These are phyloP conservation scores for Leccinum ochraceum DNA, from an alignment of 768 basidiomycete genomes.

Conservation along the genomic window DNA sequence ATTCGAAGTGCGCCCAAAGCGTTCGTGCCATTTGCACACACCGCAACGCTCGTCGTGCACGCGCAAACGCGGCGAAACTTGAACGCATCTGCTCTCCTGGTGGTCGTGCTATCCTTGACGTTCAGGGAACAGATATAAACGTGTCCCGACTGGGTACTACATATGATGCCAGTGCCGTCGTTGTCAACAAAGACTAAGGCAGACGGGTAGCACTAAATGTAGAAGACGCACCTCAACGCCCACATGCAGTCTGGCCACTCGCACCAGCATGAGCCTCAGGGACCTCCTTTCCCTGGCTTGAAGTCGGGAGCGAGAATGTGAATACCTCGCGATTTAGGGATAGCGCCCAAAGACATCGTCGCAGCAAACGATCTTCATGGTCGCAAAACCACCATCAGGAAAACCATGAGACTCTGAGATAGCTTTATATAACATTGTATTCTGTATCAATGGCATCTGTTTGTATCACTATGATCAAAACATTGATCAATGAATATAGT, in stretches of 20 bases:
- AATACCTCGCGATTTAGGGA: constrained; percentile 89
- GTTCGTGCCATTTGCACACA: constrained; percentile 84
- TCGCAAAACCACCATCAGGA: constrained; percentile 51
- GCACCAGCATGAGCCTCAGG: constrained; percentile 10
- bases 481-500: too few relatives aligned
- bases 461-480: too few relatives aligned
- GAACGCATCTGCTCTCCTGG: constrained; percentile 46
- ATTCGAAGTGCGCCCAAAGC: constrained; percentile 84
- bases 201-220: neutral
- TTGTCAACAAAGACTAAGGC: constrained; percentile 1
- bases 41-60: constrained; percentile 81
- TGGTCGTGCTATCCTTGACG: constrained; percentile 26
- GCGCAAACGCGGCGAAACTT: constrained; percentile 79
- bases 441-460: too few relatives aligned
- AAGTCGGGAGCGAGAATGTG: constrained; percentile 59
- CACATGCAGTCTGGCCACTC: constrained; percentile 67
- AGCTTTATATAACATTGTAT: too few relatives aligned
- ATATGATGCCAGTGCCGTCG: constrained; percentile 87
- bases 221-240: constrained; percentile 62
- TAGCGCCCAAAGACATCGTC: constrained; percentile 80
- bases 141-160: constrained; percentile 86
- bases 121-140: constrained; percentile 82
- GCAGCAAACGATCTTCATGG: constrained; percentile 76
- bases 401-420: too few relatives aligned
- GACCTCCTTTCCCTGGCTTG: constrained; percentile 29